Evolutionary conservation across 1,284 basidiomycete species (phyloP).

Genomic region (Heliocybe sulcata): DNA sequence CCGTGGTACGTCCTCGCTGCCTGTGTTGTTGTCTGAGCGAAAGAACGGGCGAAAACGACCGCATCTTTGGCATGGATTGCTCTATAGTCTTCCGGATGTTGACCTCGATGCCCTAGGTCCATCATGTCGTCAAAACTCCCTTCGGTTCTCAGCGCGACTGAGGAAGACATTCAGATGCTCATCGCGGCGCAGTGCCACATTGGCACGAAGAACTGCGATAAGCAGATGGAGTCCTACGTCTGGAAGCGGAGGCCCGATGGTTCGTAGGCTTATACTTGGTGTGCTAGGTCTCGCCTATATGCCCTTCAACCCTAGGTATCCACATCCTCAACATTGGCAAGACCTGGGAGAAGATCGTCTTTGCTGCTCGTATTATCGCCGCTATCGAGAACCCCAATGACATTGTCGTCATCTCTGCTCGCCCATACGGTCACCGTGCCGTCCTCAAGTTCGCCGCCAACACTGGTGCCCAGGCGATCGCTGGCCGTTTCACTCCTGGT

Average conservation of each 20-base stretch:
- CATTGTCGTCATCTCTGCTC: constrained; percentile 95
- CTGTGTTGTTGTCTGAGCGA: constrained; percentile 9
- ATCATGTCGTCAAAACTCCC: constrained; percentile 85
- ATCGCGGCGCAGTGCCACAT: constrained; percentile 96
- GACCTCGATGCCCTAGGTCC: constrained; percentile 21
- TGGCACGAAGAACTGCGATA: constrained; percentile 98
- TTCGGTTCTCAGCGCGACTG: constrained; percentile 86
- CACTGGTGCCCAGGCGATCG: constrained; percentile 97
- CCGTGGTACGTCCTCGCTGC: constrained; percentile 22
- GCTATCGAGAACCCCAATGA: constrained; percentile 97
- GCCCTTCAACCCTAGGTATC: constrained; percentile 54
- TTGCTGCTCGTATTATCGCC: constrained; percentile 91
- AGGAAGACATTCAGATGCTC: constrained; percentile 95
- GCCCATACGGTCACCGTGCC: constrained; percentile 98
- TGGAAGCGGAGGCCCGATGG: constrained; percentile 96
- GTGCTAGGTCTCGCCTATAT: not conserved
- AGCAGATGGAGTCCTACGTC: constrained; percentile 97
- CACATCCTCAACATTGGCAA: constrained; percentile 98
- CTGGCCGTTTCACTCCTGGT: constrained; percentile 98
- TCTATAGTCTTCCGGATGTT: constrained; percentile 22
- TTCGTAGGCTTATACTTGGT: constrained; percentile 29
- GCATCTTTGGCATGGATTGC: constrained; percentile 21
- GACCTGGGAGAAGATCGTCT: constrained; percentile 99
- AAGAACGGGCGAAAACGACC: constrained; percentile 21
- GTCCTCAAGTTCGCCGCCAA: constrained; percentile 98